These are phyloP conservation scores for Colletotrichum sp. DNA, from an alignment of 2,329 filamentous ascomycete species.

Conservation along the genomic window DNA sequence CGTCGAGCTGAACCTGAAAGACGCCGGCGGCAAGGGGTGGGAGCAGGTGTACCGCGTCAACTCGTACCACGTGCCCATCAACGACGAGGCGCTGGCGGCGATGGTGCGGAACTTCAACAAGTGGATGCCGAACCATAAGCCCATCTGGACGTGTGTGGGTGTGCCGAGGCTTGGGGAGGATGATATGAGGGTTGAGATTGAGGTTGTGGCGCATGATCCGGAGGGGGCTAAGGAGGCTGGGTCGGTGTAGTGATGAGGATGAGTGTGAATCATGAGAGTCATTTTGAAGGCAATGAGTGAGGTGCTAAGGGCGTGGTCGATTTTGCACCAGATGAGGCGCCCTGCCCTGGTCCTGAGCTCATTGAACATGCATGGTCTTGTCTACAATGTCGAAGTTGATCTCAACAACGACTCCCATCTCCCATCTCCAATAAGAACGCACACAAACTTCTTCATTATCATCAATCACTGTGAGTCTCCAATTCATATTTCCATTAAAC, in stretches of 20 bases:
- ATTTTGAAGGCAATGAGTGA: no score
- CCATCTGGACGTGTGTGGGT: constrained; percentile 59
- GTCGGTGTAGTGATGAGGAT: not conserved
- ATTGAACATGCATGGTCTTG: not conserved
- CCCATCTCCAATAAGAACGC: no score
- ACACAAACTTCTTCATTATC: fast-evolving
- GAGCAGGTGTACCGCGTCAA: constrained; percentile 56
- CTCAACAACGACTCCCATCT: fast-evolving
- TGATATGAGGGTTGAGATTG: constrained; percentile 64
- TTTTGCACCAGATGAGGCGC: no score
- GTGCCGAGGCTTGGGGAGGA: constrained; percentile 50
- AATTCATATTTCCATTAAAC: constrained; percentile 4
- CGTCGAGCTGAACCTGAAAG: constrained; percentile 52
- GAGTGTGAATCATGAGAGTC: no score
- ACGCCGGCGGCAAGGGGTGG: constrained; percentile 62
- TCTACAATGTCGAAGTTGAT: fast-evolving
- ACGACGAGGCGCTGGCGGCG: constrained; percentile 39
- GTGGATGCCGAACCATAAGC: constrained; percentile 57
- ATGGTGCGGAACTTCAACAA: constrained; percentile 53
- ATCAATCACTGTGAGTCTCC: not conserved
- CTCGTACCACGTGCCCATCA: constrained; percentile 48
- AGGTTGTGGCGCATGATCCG: constrained; percentile 53
- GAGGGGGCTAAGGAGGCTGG: constrained; percentile 33
- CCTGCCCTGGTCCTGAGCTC: fast-evolving
- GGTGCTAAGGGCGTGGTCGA: fast-evolving